phyloP scores from a whole-genome alignment of 208 protist species.

The Tritrichomonas musculus region DNA sequence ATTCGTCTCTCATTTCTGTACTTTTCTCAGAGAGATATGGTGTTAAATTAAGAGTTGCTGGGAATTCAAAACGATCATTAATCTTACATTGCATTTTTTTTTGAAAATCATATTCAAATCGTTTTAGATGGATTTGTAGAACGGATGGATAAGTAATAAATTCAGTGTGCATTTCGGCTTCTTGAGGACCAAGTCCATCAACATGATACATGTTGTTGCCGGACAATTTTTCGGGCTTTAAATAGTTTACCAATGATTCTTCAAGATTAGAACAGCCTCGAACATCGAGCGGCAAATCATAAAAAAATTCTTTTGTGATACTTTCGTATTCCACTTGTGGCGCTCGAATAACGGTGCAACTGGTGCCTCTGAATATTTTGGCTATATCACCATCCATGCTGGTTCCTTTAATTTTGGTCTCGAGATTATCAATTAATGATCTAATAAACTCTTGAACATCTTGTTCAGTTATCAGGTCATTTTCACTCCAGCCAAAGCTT shows the following conservation, averaged over 20 bases:
- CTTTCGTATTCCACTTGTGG: neutral
- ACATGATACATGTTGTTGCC: neutral
- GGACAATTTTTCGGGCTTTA: neutral
- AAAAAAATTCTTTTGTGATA: neutral
- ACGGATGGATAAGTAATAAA: neutral
- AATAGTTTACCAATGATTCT: neutral
- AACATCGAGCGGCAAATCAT: neutral
- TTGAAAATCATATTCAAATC: slow-evolving; percentile 68
- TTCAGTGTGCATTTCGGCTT: neutral
- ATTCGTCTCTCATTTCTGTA: slow-evolving; percentile 28
- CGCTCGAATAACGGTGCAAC: neutral
- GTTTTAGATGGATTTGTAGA: neutral
- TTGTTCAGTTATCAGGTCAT: slow-evolving; percentile 72
- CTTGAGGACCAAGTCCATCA: neutral
- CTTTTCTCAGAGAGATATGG: slow-evolving; percentile 34
- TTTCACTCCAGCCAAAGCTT: neutral
- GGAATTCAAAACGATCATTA: slow-evolving; percentile 60
- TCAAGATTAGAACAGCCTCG: neutral
- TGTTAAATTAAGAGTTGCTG: slow-evolving; percentile 52
- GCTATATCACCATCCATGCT: neutral
- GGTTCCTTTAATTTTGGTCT: slow-evolving; percentile 69
- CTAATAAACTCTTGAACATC: slow-evolving; percentile 70
- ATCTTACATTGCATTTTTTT: slow-evolving; percentile 63
- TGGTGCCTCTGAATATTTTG: neutral
- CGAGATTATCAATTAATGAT: slow-evolving; percentile 71